Evolutionary conservation across 2,329 filamentous ascomycete genomes (phyloP).

Genomic region (Cladophialophora psammophila): DNA sequence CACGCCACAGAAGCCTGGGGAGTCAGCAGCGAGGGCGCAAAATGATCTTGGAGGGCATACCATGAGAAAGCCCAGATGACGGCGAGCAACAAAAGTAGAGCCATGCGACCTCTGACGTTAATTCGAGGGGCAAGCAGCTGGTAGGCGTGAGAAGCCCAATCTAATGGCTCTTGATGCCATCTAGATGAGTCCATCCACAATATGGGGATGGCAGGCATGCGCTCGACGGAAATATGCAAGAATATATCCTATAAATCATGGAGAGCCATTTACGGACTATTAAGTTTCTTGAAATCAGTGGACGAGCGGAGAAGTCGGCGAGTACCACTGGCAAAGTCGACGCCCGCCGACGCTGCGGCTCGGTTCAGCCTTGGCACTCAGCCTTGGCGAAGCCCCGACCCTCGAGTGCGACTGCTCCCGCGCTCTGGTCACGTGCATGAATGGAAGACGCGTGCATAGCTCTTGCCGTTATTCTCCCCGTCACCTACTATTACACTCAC

Average conservation of each 20-base stretch:
- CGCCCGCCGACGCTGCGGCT: slow-evolving; percentile 11
- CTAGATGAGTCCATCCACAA: slow-evolving; percentile 46
- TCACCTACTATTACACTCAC: no score
- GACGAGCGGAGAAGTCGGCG: slow-evolving; percentile 13
- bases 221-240: slow-evolving; percentile 21
- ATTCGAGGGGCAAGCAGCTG: slow-evolving; percentile 55
- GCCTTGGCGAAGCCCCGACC: background rate
- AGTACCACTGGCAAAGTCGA: background rate
- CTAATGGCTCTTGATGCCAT: slow-evolving; percentile 56
- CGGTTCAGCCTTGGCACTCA: background rate
- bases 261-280: slow-evolving; percentile 11
- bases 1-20: slow-evolving; percentile 79
- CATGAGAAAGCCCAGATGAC: slow-evolving; percentile 60
- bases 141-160: slow-evolving; percentile 56
- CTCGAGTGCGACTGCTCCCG: no score
- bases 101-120: slow-evolving; percentile 58
- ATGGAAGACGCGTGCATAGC: no score
- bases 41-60: slow-evolving; percentile 43
- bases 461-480: no score
- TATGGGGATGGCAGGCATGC: slow-evolving; percentile 39
- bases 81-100: slow-evolving; percentile 55
- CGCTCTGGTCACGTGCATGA: no score
- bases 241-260: slow-evolving; percentile 5
- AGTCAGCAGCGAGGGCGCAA: slow-evolving; percentile 6
- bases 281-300: slow-evolving; percentile 7